Evolutionary conservation across 805 yeast genomes (phyloP).

Genomic region (Saccharomycopsis fibuligera): DNA sequence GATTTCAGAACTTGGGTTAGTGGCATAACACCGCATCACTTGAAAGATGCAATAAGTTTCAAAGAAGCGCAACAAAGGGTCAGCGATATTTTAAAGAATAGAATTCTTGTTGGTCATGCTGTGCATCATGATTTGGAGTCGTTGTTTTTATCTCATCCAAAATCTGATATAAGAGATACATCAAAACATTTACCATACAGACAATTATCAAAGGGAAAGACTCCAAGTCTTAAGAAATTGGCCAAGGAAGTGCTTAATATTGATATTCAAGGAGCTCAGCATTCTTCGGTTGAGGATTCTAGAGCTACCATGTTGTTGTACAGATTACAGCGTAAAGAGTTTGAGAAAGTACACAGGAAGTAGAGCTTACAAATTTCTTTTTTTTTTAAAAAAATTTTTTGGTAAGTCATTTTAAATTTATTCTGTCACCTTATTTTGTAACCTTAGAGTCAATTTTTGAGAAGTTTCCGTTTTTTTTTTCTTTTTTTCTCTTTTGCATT

Average conservation of each 20-base stretch:
- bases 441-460: no score
- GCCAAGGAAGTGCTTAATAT: constrained; percentile 47
- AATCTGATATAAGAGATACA: constrained; percentile 63
- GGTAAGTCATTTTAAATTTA: not conserved
- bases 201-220: constrained; percentile 54
- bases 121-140: constrained; percentile 71
- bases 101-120: constrained; percentile 79
- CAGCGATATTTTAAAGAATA: constrained; percentile 44
- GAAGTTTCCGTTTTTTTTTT: no score
- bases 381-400: not conserved
- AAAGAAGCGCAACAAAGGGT: constrained; percentile 58
- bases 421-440: no score
- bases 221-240: constrained; percentile 68
- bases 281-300: constrained; percentile 89
- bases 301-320: constrained; percentile 81
- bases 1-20: constrained; percentile 94
- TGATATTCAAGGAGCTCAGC: constrained; percentile 68
- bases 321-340: constrained; percentile 52
- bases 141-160: constrained; percentile 63
- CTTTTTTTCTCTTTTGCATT: no score
- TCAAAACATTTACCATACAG: constrained; percentile 54
- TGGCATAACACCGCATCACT: constrained; percentile 68
- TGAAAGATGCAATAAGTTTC: constrained; percentile 62
- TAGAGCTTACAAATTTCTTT: not conserved
- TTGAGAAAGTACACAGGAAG: constrained; percentile 38